A percentile compares a stretch with the other conserved stretches of the same genome.
Evolutionary conservation across 495 filamentous ascomycete genomes (phyloP).

Genomic region (Talaromyces nanjingensis): DNA sequence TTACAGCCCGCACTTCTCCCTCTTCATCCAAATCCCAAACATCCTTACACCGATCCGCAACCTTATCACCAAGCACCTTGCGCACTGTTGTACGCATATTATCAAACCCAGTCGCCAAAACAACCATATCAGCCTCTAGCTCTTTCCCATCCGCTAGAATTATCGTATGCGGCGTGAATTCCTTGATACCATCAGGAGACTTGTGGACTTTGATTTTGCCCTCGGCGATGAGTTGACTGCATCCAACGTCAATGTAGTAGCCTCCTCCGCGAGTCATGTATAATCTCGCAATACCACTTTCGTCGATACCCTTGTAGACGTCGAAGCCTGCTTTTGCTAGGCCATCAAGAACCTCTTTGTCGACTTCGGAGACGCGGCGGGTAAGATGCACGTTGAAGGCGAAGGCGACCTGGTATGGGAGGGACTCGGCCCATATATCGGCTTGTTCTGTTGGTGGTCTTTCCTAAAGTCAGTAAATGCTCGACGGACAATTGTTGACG

Average conservation of each 20-base stretch:
- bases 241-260: slow-evolving; percentile 74
- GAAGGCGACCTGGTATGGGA: slow-evolving; percentile 54
- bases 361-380: slow-evolving; percentile 36
- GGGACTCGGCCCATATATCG: slow-evolving; percentile 50
- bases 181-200: slow-evolving; percentile 50
- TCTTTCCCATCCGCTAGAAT: slow-evolving; percentile 56
- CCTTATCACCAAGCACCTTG: slow-evolving; percentile 59
- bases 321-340: slow-evolving; percentile 61
- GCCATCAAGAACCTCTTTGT: slow-evolving; percentile 51
- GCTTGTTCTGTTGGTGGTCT: slow-evolving; percentile 50
- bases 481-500: neutral
- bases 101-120: slow-evolving; percentile 76
- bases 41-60: slow-evolving; percentile 58
- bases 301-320: slow-evolving; percentile 58
- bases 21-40: slow-evolving; percentile 79
- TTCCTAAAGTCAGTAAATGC: neutral
- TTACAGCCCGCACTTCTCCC: slow-evolving; percentile 55
- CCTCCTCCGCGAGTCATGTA: slow-evolving; percentile 69
- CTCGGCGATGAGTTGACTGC: slow-evolving; percentile 64
- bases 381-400: slow-evolving; percentile 46
- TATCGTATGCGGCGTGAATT: slow-evolving; percentile 47
- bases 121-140: slow-evolving; percentile 67
- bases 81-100: slow-evolving; percentile 64
- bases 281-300: slow-evolving; percentile 57
- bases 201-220: slow-evolving; percentile 73